A percentile compares a stretch with the other conserved stretches of the same genome.
phyloP scores from a whole-genome alignment of 2,329 filamentous ascomycete genomes.

The Rhynchosporium graminicola region DNA sequence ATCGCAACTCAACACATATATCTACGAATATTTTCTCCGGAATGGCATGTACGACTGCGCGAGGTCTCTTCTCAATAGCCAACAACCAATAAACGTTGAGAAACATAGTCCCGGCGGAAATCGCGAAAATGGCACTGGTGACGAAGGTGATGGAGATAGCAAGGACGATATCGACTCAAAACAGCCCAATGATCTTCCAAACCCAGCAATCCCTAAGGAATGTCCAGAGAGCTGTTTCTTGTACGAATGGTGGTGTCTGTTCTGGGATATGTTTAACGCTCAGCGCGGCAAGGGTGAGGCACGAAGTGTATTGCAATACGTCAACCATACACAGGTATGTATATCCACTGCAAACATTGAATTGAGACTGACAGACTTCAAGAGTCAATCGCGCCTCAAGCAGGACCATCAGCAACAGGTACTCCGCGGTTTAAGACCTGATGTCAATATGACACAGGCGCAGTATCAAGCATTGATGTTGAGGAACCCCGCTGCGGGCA shows the following conservation, averaged over 20 bases:
- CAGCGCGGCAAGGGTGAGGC: constrained; percentile 68
- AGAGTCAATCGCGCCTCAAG: constrained; percentile 70
- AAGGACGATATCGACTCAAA: constrained; percentile 77
- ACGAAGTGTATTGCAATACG: constrained; percentile 71
- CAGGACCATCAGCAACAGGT: constrained; percentile 78
- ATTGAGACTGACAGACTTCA: constrained; percentile 33
- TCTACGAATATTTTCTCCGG: constrained; percentile 89
- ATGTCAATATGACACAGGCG: constrained; percentile 51
- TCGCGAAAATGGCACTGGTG: constrained; percentile 69
- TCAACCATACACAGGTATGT: constrained; percentile 79
- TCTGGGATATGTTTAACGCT: constrained; percentile 93
- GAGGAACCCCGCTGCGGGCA: constrained; percentile 54
- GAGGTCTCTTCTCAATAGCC: constrained; percentile 67
- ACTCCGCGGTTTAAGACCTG: constrained; percentile 69
- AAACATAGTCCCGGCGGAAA: constrained; percentile 71
- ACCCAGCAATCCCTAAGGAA: constrained; percentile 66
- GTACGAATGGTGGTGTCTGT: constrained; percentile 96
- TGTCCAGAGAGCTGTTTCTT: constrained; percentile 77
- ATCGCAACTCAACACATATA: constrained; percentile 76
- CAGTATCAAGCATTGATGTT: constrained; percentile 67
- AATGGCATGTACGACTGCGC: constrained; percentile 84
- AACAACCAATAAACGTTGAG: constrained; percentile 64
- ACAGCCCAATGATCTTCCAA: constrained; percentile 77
- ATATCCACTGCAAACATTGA: constrained; percentile 19
- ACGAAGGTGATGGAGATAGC: constrained; percentile 78